Evolutionary conservation across 192 early-diverging fungal genomes (phyloP), one percentile per base, ranked within the genome.

Genomic region (Entomortierella lignicola): DNA sequence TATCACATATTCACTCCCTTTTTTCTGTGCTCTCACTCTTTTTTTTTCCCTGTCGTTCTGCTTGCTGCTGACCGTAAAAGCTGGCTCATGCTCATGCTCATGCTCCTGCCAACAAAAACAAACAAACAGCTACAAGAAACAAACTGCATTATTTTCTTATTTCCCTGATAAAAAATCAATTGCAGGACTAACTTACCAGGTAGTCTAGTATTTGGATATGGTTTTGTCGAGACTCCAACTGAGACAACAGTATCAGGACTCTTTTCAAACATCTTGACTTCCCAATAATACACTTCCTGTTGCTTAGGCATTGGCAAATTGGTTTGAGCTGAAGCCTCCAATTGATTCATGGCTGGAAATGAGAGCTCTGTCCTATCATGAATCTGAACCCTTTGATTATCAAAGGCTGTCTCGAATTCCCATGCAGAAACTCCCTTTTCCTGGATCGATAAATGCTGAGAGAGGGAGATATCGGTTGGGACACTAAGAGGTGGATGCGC

Each of bases 221-320:
- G 92, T 63, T 92, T 94, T 13, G 91, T 94, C 10, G 89, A 86
- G 25, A 92, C 86, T 12, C 92, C 92, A 32, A 94, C 84, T 65
- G 89, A 86, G 64, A 94, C 86, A 52, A 85, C 89, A 37, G 91
- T 91, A 44, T 86, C 86, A 0, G 71, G 60, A n/a, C 89, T 88
- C 67, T 92, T 92, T 73, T 94, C 92, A 73, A 88, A 89, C 72
- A 94, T 86, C 80, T 94, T 94, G 60, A 90, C 89, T 72, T 94
- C 93, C 88, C 92, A 93, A 80, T 94, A 94, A 81, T 93, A 93
- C n/a, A 93, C 90, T 55, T 92, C 90, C 80, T 92, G 91, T n/a
- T 85, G 84, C 77, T 91, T 92, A 37, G 93, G 93, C 63, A 94
- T 80, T 1, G 93, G 93, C 63, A 94, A 67, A 70, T 94, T 94